These are phyloP conservation scores for Corymbia calophylla DNA, from an alignment of 441 rosid species.

Conservation along the genomic window DNA sequence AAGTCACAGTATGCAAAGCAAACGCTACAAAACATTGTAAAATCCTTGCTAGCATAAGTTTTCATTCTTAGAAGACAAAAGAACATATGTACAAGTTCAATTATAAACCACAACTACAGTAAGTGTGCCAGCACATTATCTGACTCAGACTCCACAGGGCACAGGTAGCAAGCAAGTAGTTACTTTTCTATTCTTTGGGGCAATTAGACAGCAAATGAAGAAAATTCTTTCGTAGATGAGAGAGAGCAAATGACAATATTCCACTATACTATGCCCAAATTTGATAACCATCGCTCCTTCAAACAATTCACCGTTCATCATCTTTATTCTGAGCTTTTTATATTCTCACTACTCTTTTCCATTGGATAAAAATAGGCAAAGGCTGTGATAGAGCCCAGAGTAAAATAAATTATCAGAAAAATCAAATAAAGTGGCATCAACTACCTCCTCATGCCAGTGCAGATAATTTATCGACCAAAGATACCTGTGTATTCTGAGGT, in stretches of 20 bases:
- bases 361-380: not conserved
- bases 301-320: not conserved
- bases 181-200: not conserved
- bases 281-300: not conserved
- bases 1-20: not conserved
- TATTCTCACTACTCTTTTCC: not conserved
- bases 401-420: not conserved
- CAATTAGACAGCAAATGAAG: not conserved
- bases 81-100: not conserved
- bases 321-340: not conserved
- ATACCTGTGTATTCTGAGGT: conserved; percentile 59
- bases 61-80: not conserved
- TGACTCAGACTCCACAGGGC: not conserved
- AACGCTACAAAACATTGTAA: not conserved
- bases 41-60: not conserved
- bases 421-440: not conserved
- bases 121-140: not conserved
- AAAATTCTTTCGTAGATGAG: not conserved
- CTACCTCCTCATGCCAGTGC: not conserved
- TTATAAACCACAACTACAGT: not conserved
- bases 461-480: not conserved
- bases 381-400: not conserved
- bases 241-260: not conserved
- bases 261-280: not conserved
- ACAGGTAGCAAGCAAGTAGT: not conserved